Evolutionary conservation across 2,329 filamentous ascomycete species (phyloP).

Genomic region (Hyphodiscus sp.): DNA sequence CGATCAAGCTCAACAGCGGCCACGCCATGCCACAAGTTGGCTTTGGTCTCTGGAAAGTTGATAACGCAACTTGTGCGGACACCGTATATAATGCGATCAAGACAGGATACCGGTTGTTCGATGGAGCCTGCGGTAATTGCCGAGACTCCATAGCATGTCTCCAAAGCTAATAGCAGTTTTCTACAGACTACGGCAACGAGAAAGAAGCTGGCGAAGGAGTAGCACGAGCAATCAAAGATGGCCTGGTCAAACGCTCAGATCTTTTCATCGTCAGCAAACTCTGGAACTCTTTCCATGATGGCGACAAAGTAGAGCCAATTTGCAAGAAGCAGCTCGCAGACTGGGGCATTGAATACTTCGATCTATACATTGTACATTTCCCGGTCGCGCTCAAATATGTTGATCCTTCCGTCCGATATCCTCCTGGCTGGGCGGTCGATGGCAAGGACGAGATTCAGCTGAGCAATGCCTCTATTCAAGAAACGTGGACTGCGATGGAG

Average conservation of each 20-base stretch:
- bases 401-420: constrained; percentile 71
- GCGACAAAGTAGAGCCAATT: constrained; percentile 69
- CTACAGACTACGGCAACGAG: constrained; percentile 74
- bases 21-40: constrained; percentile 53
- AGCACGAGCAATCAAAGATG: constrained; percentile 72
- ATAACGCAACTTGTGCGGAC: constrained; percentile 54
- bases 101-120: constrained; percentile 53
- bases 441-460: constrained; percentile 53
- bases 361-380: constrained; percentile 87
- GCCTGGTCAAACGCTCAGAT: constrained; percentile 74
- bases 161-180: neutral
- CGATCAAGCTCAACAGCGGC: constrained; percentile 40
- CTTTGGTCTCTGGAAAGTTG: constrained; percentile 66
- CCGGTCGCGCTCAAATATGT: constrained; percentile 81
- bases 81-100: constrained; percentile 62
- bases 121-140: constrained; percentile 49
- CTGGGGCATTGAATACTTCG: constrained; percentile 84
- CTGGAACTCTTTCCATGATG: constrained; percentile 87
- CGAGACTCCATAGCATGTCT: neutral
- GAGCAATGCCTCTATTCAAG: constrained; percentile 66
- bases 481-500: constrained; percentile 82
- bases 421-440: constrained; percentile 69
- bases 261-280: constrained; percentile 92
- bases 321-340: constrained; percentile 70
- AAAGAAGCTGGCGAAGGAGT: constrained; percentile 71